A percentile compares a stretch with the other conserved stretches of the same genome.
phyloP scores from a whole-genome alignment of 2,329 filamentous ascomycete species.

The Verticillium albo-atrum region DNA sequence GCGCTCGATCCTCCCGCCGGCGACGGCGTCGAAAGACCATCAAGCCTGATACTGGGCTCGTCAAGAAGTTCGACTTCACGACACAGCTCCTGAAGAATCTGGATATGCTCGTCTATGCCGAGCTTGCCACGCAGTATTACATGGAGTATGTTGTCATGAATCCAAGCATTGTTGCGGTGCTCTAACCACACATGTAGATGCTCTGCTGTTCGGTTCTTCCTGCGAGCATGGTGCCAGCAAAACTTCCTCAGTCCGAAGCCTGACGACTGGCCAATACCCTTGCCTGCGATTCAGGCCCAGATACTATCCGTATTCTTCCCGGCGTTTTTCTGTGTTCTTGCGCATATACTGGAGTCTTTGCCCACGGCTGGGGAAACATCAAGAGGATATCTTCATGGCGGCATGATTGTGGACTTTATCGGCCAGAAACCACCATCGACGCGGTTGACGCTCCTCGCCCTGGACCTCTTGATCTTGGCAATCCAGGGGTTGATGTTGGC shows the following conservation, averaged over 20 bases:
- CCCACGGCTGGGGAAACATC: slow-evolving; percentile 56
- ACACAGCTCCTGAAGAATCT: slow-evolving; percentile 56
- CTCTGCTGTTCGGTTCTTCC: slow-evolving; percentile 57
- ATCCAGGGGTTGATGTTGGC: slow-evolving; percentile 62
- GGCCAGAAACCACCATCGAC: slow-evolving; percentile 60
- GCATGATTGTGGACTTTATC: slow-evolving; percentile 63
- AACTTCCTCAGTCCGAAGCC: slow-evolving; percentile 61
- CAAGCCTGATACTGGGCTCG: slow-evolving; percentile 36
- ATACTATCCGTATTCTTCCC: slow-evolving; percentile 54
- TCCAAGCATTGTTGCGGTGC: neutral
- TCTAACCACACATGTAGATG: slow-evolving; percentile 40
- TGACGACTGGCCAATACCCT: slow-evolving; percentile 48
- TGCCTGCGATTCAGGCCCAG: slow-evolving; percentile 52
- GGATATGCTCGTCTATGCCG: slow-evolving; percentile 59
- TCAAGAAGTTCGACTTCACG: slow-evolving; percentile 57
- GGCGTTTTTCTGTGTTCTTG: slow-evolving; percentile 55
- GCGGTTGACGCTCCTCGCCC: slow-evolving; percentile 46
- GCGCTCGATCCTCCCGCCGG: slow-evolving; percentile 14
- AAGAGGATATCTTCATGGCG: slow-evolving; percentile 63
- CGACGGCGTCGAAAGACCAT: slow-evolving; percentile 30
- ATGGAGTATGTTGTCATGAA: slow-evolving; percentile 54
- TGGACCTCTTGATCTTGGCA: slow-evolving; percentile 51
- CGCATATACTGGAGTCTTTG: slow-evolving; percentile 52
- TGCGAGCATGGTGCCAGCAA: slow-evolving; percentile 56
- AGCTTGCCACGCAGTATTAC: slow-evolving; percentile 63